These are phyloP conservation scores for Meira nashicola DNA, from an alignment of 1,284 basidiomycete genomes.

Conservation along the genomic window DNA sequence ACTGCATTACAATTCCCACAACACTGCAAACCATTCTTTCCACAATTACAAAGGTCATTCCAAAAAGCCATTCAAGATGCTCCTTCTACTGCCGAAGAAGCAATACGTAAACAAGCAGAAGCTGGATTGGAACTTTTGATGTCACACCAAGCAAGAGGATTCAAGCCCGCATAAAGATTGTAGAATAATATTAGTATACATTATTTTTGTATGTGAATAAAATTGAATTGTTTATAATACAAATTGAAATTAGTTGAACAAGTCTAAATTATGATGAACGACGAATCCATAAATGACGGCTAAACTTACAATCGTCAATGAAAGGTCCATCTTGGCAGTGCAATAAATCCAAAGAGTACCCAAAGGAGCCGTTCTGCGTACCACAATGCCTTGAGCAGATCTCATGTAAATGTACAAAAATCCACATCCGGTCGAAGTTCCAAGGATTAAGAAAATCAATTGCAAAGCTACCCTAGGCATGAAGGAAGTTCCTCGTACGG, in stretches of 20 bases:
- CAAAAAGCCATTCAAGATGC: slow-evolving; percentile 86
- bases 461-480: not conserved
- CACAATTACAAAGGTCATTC: slow-evolving; percentile 92
- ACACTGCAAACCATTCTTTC: slow-evolving; percentile 96
- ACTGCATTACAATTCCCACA: slow-evolving; percentile 61
- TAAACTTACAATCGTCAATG: slow-evolving; percentile 40
- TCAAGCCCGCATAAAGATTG: too few species aligned
- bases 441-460: slow-evolving; percentile 1
- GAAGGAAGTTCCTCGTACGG: not conserved
- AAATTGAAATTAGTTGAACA: slow-evolving; percentile 50
- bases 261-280: slow-evolving; percentile 20
- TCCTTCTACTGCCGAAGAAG: slow-evolving; percentile 59
- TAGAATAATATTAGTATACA: slow-evolving; percentile 60
- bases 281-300: slow-evolving; percentile 34
- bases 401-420: slow-evolving; percentile 14
- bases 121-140: slow-evolving; percentile 85
- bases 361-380: slow-evolving; percentile 49
- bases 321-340: slow-evolving; percentile 49
- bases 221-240: too few species aligned
- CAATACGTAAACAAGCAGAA: slow-evolving; percentile 76
- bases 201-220: too few species aligned
- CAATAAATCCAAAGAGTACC: slow-evolving; percentile 53
- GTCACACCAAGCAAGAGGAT: slow-evolving; percentile 58
- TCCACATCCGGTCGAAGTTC: not conserved
- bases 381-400: slow-evolving; percentile 41